phyloP scores from a whole-genome alignment of 2,329 filamentous ascomycete genomes.

The Podosphaera xanthii region DNA sequence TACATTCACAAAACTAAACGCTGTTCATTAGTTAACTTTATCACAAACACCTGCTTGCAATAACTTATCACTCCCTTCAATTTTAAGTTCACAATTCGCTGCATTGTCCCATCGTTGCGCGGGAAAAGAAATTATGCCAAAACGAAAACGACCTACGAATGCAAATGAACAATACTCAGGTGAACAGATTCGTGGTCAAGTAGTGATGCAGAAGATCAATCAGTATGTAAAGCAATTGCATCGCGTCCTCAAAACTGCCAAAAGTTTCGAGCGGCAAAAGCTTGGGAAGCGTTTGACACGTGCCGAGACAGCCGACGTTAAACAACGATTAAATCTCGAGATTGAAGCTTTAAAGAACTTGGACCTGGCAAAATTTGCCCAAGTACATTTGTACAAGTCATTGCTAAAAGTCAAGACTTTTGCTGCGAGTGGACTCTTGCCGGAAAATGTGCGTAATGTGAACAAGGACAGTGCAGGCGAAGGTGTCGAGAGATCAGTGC shows the following conservation, averaged over 20 bases:
- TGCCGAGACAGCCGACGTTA: slow-evolving; percentile 26
- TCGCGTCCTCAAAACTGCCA: slow-evolving; percentile 46
- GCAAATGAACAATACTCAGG: not conserved
- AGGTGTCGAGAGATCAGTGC: slow-evolving; percentile 13
- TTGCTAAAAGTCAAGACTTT: slow-evolving; percentile 27
- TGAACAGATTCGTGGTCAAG: slow-evolving; percentile 16
- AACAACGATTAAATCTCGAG: slow-evolving; percentile 38
- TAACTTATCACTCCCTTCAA: too few species aligned
- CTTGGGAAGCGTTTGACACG: slow-evolving; percentile 34
- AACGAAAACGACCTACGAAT: not conserved
- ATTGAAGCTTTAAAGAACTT: slow-evolving; percentile 27
- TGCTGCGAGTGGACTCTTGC: slow-evolving; percentile 22
- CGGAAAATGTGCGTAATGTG: slow-evolving; percentile 16
- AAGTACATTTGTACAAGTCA: slow-evolving; percentile 25
- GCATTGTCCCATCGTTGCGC: not conserved
- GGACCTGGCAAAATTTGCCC: slow-evolving; percentile 22
- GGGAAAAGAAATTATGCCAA: not conserved
- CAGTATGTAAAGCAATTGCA: slow-evolving; percentile 36
- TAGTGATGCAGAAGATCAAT: slow-evolving; percentile 26
- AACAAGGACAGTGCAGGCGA: slow-evolving; percentile 12
- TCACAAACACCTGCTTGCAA: too few species aligned
- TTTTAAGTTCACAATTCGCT: too few species aligned
- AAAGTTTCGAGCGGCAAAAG: slow-evolving; percentile 60
- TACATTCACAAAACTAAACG: too few species aligned
- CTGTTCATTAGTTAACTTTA: too few species aligned